Percentiles rank a stretch among this genome's conserved stretches.
These are phyloP conservation scores for Ramaria rubella DNA, from an alignment of 768 basidiomycete species.

Conservation along the genomic window DNA sequence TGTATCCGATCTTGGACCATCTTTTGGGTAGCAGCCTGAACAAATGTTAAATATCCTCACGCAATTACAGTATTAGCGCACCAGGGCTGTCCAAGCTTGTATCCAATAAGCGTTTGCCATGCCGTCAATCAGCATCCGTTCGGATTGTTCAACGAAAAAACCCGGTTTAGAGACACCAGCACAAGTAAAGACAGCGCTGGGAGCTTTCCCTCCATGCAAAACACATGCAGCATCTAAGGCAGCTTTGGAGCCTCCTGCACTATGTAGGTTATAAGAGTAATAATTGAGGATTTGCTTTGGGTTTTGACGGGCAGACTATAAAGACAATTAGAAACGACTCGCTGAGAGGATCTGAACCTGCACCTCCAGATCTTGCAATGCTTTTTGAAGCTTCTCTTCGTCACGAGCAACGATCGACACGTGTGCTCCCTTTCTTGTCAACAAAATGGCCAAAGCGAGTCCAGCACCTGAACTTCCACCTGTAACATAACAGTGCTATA, in stretches of 20 bases:
- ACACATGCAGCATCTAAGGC: conserved; percentile 58
- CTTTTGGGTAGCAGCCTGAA: conserved; percentile 58
- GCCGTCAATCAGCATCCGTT: conserved; percentile 50
- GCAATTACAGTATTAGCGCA: conserved; percentile 24
- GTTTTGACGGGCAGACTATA: conserved; percentile 44
- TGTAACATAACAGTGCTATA: conserved; percentile 78
- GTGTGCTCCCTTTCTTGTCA: conserved; percentile 65
- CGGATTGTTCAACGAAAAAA: conserved; percentile 66
- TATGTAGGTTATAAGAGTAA: conserved; percentile 60
- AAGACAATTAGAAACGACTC: neutral
- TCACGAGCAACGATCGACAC: conserved; percentile 83
- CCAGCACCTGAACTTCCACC: conserved; percentile 83
- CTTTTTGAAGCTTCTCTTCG: conserved; percentile 52
- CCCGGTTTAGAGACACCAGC: conserved; percentile 68
- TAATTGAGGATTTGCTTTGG: conserved; percentile 55
- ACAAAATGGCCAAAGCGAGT: conserved; percentile 58
- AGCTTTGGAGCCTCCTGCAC: conserved; percentile 43
- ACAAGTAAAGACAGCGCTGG: conserved; percentile 75
- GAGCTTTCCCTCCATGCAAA: conserved; percentile 48
- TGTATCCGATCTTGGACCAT: conserved; percentile 52
- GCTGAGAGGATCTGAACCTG: neutral
- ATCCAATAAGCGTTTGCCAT: conserved; percentile 54
- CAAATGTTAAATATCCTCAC: neutral
- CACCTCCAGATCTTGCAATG: conserved; percentile 62
- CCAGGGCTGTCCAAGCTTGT: conserved; percentile 46